These are phyloP conservation scores for Candida chilensis DNA, from an alignment of 805 yeast species.

Conservation along the genomic window DNA sequence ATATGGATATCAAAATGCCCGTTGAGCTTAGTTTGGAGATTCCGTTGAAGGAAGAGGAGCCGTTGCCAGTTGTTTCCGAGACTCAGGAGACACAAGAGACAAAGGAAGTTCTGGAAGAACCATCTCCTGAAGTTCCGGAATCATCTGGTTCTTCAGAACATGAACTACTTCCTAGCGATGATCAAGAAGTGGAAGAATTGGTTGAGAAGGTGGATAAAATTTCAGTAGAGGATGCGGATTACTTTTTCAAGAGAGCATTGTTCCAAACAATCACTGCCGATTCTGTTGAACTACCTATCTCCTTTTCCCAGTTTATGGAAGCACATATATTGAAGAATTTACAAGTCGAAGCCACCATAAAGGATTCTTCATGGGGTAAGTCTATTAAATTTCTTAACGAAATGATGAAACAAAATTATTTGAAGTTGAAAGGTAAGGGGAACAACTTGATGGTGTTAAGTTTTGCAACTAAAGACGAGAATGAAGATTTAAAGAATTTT, in stretches of 20 bases:
- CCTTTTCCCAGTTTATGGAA: slow-evolving; percentile 70
- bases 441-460: slow-evolving; percentile 62
- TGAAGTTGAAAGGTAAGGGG: slow-evolving; percentile 75
- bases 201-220: slow-evolving; percentile 2
- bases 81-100: slow-evolving; percentile 2
- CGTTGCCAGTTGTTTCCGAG: slow-evolving; percentile 3
- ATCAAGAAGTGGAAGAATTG: slow-evolving; percentile 6
- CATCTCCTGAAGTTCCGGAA: too few relatives aligned
- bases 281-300: slow-evolving; percentile 52
- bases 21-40: slow-evolving; percentile 14
- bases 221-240: slow-evolving; percentile 57
- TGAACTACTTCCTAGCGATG: slow-evolving; percentile 4
- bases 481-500: slow-evolving; percentile 45
- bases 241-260: slow-evolving; percentile 63
- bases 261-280: slow-evolving; percentile 58
- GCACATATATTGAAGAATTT: slow-evolving; percentile 59
- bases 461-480: slow-evolving; percentile 33
- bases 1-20: slow-evolving; percentile 28
- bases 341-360: slow-evolving; percentile 64
- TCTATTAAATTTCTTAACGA: slow-evolving; percentile 77
- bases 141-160: too few relatives aligned
- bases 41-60: slow-evolving; percentile 26
- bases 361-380: slow-evolving; percentile 85
- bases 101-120: slow-evolving; percentile 5
- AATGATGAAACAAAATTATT: slow-evolving; percentile 67